Conservation (phyloP, 2,329 filamentous ascomycete species). For the Beauveria bassiana region DNA sequence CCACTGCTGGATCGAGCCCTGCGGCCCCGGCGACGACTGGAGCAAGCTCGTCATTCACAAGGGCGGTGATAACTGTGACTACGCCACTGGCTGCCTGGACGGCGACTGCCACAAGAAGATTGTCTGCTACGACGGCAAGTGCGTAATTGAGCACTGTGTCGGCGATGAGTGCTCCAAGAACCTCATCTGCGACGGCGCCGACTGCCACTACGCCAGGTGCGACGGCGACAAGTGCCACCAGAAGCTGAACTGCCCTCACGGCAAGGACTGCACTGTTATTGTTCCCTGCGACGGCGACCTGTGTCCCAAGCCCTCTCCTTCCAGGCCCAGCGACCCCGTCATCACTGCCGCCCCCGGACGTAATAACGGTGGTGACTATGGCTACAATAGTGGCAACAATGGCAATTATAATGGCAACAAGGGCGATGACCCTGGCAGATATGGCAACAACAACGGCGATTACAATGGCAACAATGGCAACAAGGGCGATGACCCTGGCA, state of each 20-base stretch:
- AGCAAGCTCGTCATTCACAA: slow-evolving; percentile 24
- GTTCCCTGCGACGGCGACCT: slow-evolving; percentile 15
- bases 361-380: neutral
- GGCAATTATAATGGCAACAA: neutral
- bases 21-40: slow-evolving; percentile 20
- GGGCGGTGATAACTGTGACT: slow-evolving; percentile 21
- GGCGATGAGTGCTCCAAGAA: slow-evolving; percentile 25
- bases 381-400: neutral
- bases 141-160: slow-evolving; percentile 21
- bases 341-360: slow-evolving; percentile 10
- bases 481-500: neutral
- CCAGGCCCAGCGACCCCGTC: slow-evolving; percentile 11
- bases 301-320: slow-evolving; percentile 15
- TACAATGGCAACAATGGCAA: neutral
- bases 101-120: slow-evolving; percentile 24
- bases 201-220: slow-evolving; percentile 25
- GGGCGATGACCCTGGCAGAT: neutral
- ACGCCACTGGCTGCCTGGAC: slow-evolving; percentile 16
- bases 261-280: slow-evolving; percentile 19
- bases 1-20: slow-evolving; percentile 20
- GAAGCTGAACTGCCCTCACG: slow-evolving; percentile 20
- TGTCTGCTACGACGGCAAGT: slow-evolving; percentile 26
- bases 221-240: slow-evolving; percentile 23
- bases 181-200: slow-evolving; percentile 23
- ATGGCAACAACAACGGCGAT: neutral